Evolutionary conservation across 2,329 filamentous ascomycete species (phyloP).

Genomic region (Aureobasidium melanogenum): DNA sequence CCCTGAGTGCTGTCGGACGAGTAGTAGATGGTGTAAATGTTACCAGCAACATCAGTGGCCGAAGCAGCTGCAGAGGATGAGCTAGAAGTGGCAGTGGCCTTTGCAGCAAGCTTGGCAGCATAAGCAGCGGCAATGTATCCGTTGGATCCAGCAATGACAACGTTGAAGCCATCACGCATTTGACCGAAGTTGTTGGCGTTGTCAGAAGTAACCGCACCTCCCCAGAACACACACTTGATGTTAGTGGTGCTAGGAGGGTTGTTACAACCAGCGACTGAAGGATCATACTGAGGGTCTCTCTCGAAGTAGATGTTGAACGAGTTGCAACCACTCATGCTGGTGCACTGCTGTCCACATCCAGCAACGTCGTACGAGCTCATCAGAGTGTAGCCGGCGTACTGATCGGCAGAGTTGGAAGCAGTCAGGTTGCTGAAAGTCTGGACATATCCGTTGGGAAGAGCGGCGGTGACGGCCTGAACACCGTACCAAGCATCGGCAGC

Average conservation of each 20-base stretch:
- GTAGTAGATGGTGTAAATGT: conserved; percentile 14
- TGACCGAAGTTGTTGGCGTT: conserved; percentile 23
- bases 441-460: conserved; percentile 15
- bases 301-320: conserved; percentile 14
- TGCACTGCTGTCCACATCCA: conserved; percentile 10
- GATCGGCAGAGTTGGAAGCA: conserved; percentile 17
- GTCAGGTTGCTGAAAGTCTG: conserved; percentile 18
- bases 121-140: background rate
- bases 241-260: conserved; percentile 28
- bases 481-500: conserved; percentile 11
- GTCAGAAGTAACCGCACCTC: conserved; percentile 17
- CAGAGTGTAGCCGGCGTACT: background rate
- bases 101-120: conserved; percentile 7
- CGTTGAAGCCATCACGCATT: conserved; percentile 14
- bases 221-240: conserved; percentile 26
- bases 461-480: background rate
- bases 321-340: conserved; percentile 12
- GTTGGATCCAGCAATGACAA: background rate
- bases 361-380: conserved; percentile 11
- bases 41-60: conserved; percentile 13
- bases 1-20: conserved; percentile 8
- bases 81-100: conserved; percentile 11
- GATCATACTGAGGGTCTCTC: conserved; percentile 18
- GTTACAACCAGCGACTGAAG: conserved; percentile 24
- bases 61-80: background rate